Evolutionary conservation across 2,329 filamentous ascomycete genomes (phyloP).

Genomic region (Dryadomyces quercivorus): DNA sequence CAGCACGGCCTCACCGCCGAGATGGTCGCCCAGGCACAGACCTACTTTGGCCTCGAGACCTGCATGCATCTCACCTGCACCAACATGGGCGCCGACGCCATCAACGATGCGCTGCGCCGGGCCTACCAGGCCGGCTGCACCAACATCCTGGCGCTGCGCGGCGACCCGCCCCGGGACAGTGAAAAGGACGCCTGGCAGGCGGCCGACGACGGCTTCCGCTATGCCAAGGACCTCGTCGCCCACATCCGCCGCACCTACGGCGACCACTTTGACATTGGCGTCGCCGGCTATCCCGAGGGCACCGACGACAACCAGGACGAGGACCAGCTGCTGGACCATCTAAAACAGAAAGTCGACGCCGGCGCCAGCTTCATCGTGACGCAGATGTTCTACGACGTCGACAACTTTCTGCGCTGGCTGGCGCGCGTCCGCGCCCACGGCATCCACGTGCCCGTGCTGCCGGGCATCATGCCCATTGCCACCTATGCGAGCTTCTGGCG

Average conservation of each 20-base stretch:
- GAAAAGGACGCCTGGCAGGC: slow-evolving; percentile 91
- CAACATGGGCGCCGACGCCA: slow-evolving; percentile 87
- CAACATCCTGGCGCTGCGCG: slow-evolving; percentile 87
- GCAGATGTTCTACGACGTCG: slow-evolving; percentile 98
- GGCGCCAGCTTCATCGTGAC: slow-evolving; percentile 91
- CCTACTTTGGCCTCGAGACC: slow-evolving; percentile 89
- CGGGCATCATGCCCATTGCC: slow-evolving; percentile 89
- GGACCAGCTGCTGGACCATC: slow-evolving; percentile 72
- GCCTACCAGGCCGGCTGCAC: slow-evolving; percentile 94
- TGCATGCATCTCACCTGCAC: slow-evolving; percentile 99
- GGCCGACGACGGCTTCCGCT: slow-evolving; percentile 74
- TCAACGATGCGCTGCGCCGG: slow-evolving; percentile 75
- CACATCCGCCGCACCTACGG: slow-evolving; percentile 72
- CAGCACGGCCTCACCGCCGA: slow-evolving; percentile 89
- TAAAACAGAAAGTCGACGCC: slow-evolving; percentile 95
- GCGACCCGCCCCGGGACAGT: slow-evolving; percentile 85
- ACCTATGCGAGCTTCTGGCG: slow-evolving; percentile 90
- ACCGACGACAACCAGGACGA: slow-evolving; percentile 86
- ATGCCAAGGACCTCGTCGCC: slow-evolving; percentile 72
- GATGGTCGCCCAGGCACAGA: slow-evolving; percentile 94
- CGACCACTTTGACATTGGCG: slow-evolving; percentile 92
- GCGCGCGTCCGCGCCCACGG: slow-evolving; percentile 73
- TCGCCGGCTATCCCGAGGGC: slow-evolving; percentile 93
- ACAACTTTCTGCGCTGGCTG: slow-evolving; percentile 90
- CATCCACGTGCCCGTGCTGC: slow-evolving; percentile 59